Evolutionary conservation across 1,139 yeast species (phyloP), one percentile per base, ranked within the genome.

Genomic region (Arxiozyma slooffiae): DNA sequence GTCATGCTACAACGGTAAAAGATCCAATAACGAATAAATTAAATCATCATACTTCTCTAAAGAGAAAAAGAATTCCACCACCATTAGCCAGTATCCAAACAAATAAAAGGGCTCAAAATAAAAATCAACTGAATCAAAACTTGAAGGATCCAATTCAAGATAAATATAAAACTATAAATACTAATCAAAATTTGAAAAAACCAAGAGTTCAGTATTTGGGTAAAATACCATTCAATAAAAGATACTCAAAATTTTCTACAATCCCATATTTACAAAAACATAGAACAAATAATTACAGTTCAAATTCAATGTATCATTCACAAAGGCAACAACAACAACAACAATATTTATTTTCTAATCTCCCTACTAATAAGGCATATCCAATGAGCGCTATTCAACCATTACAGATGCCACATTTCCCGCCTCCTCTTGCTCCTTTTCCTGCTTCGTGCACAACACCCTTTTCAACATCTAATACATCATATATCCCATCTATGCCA

Each of bases 41-140:
- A 8, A 41, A 41, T 21, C 49, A 47, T n/a, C 49, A 47, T n/a
- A 47, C 47, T 18, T 53, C 55, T 8, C 47, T 53, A 26, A 48
- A 52, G 23, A 45, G 55, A 44, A 45, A 46, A 9, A 52, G 44
- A 21, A 48, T 53, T 2, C 55, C 55, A 37, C 54, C 55, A 26
- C 55, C 55, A 2, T 43, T 53, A n/a, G 49, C 51, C 2, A 44
- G 47, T 14, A 26, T 24, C 17, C 44, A 34, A 9, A 22, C 47
- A 22, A 24, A n/a, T 21, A 24, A 30, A 24, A 47, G 22, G 4
- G 17, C 26, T 16, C 42, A 26, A 26, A 30, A 23, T 7, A 30
- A 9, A 21, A 38, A 21, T 24, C 47, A 22, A 14, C 36, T 16
- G 21, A 42, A 40, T 23, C 21, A 6, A 11, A 21, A 8, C 8